These are phyloP conservation scores for Allium fistulosum DNA, from an alignment of 106 monocot species.

Conservation along the genomic window DNA sequence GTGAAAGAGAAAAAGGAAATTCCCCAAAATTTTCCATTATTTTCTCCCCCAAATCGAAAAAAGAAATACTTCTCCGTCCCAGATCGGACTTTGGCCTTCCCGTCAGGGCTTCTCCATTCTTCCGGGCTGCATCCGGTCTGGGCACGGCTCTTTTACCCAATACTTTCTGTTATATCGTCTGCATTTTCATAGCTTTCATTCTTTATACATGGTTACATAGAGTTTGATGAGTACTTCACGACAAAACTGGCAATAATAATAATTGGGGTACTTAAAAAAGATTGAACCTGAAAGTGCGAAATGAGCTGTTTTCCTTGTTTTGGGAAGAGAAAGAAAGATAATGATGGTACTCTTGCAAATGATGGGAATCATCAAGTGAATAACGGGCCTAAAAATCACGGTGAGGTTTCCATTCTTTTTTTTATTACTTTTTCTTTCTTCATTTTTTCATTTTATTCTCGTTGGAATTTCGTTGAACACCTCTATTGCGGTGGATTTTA, in stretches of 20 bases:
- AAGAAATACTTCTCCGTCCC: not conserved
- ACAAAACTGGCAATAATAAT: too few relatives aligned
- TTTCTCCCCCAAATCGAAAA: not conserved
- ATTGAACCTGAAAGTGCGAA: not conserved
- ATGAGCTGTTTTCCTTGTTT: constrained; percentile 14
- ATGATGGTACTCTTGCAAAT: not conserved
- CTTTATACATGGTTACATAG: not conserved
- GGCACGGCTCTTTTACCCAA: not conserved
- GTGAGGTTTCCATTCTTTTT: not conserved
- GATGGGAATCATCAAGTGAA: not conserved
- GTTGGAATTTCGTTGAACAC: not conserved
- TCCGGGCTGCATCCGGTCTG: constrained; percentile 9
- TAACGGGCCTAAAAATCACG: not conserved
- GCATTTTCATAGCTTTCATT: not conserved
- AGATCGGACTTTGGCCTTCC: constrained; percentile 1
- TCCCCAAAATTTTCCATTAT: not conserved
- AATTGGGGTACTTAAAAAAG: not conserved
- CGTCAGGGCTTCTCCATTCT: not conserved
- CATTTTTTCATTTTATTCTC: not conserved
- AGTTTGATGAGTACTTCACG: not conserved
- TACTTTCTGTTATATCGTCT: not conserved
- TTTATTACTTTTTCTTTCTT: not conserved
- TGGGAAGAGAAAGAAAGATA: constrained; percentile 1
- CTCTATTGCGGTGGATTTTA: too few relatives aligned
- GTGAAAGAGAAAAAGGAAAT: not conserved